phyloP scores from a whole-genome alignment of 805 yeast species.

The Martiniozyma abietophila region DNA sequence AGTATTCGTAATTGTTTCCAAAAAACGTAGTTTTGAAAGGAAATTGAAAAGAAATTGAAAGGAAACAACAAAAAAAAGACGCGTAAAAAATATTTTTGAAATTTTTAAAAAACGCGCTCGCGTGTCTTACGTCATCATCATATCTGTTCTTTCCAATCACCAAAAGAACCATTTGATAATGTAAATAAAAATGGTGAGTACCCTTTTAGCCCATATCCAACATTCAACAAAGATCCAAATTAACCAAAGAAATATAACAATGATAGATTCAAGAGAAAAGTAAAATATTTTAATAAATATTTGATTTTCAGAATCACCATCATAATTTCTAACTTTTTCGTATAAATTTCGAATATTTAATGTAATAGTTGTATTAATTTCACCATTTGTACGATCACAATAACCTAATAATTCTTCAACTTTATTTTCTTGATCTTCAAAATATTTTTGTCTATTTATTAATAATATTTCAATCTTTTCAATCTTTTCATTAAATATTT shows the following conservation, averaged over 20 bases:
- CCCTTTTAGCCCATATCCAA: constrained; percentile 28
- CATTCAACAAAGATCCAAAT: constrained; percentile 50
- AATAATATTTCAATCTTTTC: constrained; percentile 16
- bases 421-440: constrained; percentile 28
- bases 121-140: neutral
- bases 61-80: neutral
- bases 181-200: constrained; percentile 11
- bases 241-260: constrained; percentile 41
- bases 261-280: constrained; percentile 38
- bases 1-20: too few species aligned
- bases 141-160: constrained; percentile 6
- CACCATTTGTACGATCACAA: constrained; percentile 64
- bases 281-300: constrained; percentile 33
- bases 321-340: constrained; percentile 37
- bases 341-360: constrained; percentile 46
- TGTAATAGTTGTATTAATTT: constrained; percentile 61
- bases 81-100: neutral
- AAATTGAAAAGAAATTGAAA: neutral
- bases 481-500: constrained; percentile 12
- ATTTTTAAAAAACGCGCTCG: too few species aligned
- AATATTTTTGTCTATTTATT: constrained; percentile 16
- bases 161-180: constrained; percentile 24
- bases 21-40: too few species aligned
- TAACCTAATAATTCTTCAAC: constrained; percentile 52
- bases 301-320: constrained; percentile 20